Evolutionary conservation across 2,329 filamentous ascomycete species (phyloP), one percentile per base, ranked within the genome.

Genomic region (Colletotrichum phormii): DNA sequence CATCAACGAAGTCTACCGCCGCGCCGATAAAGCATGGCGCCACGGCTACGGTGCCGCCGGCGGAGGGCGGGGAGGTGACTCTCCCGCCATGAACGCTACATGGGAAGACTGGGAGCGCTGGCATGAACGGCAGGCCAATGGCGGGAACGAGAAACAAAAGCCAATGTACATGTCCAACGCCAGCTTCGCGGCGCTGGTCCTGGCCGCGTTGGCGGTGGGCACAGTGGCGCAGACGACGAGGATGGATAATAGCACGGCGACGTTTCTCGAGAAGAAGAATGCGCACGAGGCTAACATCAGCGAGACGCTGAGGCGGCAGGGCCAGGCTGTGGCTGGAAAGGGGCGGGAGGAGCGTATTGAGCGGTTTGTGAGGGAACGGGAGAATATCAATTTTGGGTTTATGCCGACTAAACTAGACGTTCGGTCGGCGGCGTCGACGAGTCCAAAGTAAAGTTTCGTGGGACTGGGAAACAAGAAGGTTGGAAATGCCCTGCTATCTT

Each of bases 91-190:
- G 77, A 98, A 98, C 81, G 97, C 95, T 0, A 98, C 97, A 0
- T 99, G 97, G 97, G 97, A 99, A 81, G 97, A 99, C 81, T 98
- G 95, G 95, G 94, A 98, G 84, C 88, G 88, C 57, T 97, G 93
- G 92, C 89, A 94, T 77, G 86, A 90, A 42, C 81, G 86, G 81
- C 81, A 86, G 79, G 81, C 86, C 61, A 84, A 86, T 76, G 79
- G 78, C 78, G 81, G 81, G 75, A 84, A 82, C 78, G 81, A 81
- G 75, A 84, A 82, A 31, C 89, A 90, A 77, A 83, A 87, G 75
- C 88, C 89, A 0, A 77, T 91, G 64, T 93, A 91, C 82, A 91
- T 96, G 83, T 94, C 93, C 71, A 97, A 98, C 79, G 90, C 91
- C 54, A 88, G 91, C 13, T 98, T 98, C 79, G 89, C 92, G 8